Conservation (phyloP, 73 alveolate genomes). For the Paramecium sexaurelia region DNA sequence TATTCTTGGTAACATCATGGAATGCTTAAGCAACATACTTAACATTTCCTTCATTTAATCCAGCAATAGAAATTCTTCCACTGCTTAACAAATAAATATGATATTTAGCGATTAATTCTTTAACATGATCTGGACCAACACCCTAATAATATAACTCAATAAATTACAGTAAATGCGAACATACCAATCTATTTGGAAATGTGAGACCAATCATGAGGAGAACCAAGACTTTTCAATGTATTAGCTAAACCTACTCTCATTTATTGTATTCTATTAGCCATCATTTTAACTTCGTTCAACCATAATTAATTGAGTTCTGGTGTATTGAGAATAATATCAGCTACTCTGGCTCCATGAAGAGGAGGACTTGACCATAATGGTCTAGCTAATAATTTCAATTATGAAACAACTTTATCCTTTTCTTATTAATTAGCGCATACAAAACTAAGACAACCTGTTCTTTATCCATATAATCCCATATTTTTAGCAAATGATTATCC, state of each 20-base stretch:
- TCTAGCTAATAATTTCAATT: constrained; percentile 82
- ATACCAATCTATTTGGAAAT: constrained; percentile 86
- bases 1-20: constrained; percentile 64
- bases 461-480: constrained; percentile 96
- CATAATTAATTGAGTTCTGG: constrained; percentile 81
- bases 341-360: constrained; percentile 88
- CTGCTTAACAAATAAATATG: constrained; percentile 79
- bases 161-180: constrained; percentile 90
- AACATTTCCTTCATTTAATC: constrained; percentile 83
- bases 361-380: constrained; percentile 89
- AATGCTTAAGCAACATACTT: constrained; percentile 88
- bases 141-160: constrained; percentile 10
- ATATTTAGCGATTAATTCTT: constrained; percentile 75
- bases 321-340: constrained; percentile 82
- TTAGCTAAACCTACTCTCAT: constrained; percentile 80
- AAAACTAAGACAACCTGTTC: constrained; percentile 89
- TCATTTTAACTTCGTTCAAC: constrained; percentile 82
- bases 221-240: constrained; percentile 74
- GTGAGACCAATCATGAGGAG: constrained; percentile 87
- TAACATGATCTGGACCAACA: constrained; percentile 78
- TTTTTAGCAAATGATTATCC: constrained; percentile 96
- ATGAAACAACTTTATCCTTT: constrained; percentile 76
- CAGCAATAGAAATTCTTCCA: constrained; percentile 89
- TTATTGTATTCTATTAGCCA: constrained; percentile 84
- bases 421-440: constrained; percentile 82